Evolutionary conservation across 164 flowering plant species (phyloP), one percentile per base, ranked within the genome.

Genomic region (Umbellularia californica): DNA sequence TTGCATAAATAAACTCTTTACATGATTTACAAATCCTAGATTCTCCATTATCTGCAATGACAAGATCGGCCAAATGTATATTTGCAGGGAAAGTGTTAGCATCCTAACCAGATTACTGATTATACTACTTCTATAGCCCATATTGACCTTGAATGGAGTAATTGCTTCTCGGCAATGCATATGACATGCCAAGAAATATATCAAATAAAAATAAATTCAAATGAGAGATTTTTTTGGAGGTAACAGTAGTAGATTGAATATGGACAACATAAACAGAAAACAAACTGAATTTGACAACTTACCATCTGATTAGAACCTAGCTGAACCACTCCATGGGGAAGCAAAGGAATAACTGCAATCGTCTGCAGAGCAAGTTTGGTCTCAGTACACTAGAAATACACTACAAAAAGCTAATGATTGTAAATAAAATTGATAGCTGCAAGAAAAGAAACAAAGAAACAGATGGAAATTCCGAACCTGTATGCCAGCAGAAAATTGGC

Each of bases 281-380:
- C 33, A 47, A 20, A 22, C 35, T 19, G 13, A 4, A 5, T 17
- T 13, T 17, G 65, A 19, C 20, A 50, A 64, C 86, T 64, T 66
- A 94, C 98, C 98, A 90, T 89, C 35, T 83, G 69, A 28, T 83
- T 84, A 70, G 98, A 90, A 75, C 97, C 98, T 77, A 94, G 85
- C 82, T 90, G 92, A 69, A 90, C 69, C 25, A 90, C 94, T 2
- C 95, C 92, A 28, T 75, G 82, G 6, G 86, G 83, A 75, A 83
- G 88, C 64, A 94, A 82, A 47, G 95, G 69, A 72, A 94, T 87
- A 10, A 87, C 82, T 17, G 82, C 92, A 82, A 94, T 81, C 62
- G 97, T 92, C 98, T 94, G 91, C 84, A 85, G 83, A 84, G 66
- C 23, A 24, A 68, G 80, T 65, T 28, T 6, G 28, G 33, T 68